phyloP scores from a whole-genome alignment of 139 green algal genomes.

The Haematococcus lacustris region DNA sequence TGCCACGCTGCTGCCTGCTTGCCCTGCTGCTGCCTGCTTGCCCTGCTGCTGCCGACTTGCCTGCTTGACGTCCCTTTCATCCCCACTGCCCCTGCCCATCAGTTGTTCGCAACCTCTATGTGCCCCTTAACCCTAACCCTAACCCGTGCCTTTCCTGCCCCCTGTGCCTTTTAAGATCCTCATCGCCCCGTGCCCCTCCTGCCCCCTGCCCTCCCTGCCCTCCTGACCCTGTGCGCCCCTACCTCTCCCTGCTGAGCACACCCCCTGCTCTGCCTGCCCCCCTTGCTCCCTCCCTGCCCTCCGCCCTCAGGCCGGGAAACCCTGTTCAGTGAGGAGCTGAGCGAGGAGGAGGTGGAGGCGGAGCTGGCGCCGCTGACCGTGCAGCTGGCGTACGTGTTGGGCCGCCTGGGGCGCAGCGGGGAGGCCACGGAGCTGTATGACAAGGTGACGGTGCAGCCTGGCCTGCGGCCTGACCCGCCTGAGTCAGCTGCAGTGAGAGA shows the following conservation, averaged over 20 bases:
- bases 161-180: not conserved
- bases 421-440: conserved; percentile 45
- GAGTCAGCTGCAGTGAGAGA: no score
- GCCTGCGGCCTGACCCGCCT: not conserved
- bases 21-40: not conserved
- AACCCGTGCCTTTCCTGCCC: no score
- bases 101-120: no score
- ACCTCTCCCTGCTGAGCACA: not conserved
- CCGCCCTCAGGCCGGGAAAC: conserved; percentile 63
- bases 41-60: not conserved
- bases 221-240: not conserved
- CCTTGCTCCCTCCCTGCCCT: not conserved
- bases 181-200: not conserved
- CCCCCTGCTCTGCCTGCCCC: not conserved
- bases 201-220: not conserved
- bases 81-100: no score
- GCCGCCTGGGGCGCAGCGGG: conserved; percentile 24
- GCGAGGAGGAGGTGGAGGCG: conserved; percentile 77
- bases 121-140: no score
- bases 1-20: not conserved
- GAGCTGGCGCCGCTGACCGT: conserved; percentile 76
- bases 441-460: conserved; percentile 4
- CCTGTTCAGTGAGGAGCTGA: conserved; percentile 76
- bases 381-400: conserved; percentile 74
- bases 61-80: no score